Evolutionary conservation across 179 eudicot species (phyloP).

Genomic region (Dionaea muscipula): DNA sequence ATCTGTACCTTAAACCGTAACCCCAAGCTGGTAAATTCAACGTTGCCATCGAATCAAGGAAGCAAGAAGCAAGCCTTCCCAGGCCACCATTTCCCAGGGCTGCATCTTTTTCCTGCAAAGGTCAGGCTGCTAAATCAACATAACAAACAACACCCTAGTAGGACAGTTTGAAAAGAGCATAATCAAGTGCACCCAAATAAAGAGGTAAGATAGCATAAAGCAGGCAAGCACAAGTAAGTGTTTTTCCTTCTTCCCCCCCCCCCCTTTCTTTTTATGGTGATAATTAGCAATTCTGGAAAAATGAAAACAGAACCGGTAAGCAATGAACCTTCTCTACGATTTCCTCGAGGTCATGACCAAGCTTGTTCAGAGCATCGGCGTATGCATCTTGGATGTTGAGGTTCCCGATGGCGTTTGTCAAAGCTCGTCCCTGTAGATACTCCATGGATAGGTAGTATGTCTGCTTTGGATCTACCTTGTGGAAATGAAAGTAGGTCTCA

Average conservation of each 20-base stretch:
- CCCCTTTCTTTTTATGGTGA: no score
- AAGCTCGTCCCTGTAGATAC: slow-evolving; percentile 91
- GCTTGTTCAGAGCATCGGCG: slow-evolving; percentile 68
- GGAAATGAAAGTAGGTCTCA: slow-evolving; percentile 76
- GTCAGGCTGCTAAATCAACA: neutral
- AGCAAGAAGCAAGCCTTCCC: slow-evolving; percentile 96
- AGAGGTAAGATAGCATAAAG: no score
- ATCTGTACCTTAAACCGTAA: slow-evolving; percentile 86
- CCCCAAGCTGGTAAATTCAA: slow-evolving; percentile 96
- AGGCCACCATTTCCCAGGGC: slow-evolving; percentile 99
- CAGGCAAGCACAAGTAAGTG: neutral
- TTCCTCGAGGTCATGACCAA: slow-evolving; percentile 91
- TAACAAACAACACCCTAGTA: neutral
- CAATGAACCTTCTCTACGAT: slow-evolving; percentile 58
- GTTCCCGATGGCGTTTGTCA: slow-evolving; percentile 93
- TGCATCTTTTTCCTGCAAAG: slow-evolving; percentile 80
- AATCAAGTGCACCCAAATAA: no score
- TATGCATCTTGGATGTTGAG: slow-evolving; percentile 70
- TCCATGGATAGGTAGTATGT: slow-evolving; percentile 98
- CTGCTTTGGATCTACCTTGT: slow-evolving; percentile 82
- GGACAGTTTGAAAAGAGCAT: no score
- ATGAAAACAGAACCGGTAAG: neutral
- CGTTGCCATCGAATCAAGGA: slow-evolving; percentile 93
- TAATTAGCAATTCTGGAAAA: no score
- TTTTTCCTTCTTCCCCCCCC: no score